Conservation (phyloP, 2,329 filamentous ascomycete species). For the Alternaria novae-zelandiae region DNA sequence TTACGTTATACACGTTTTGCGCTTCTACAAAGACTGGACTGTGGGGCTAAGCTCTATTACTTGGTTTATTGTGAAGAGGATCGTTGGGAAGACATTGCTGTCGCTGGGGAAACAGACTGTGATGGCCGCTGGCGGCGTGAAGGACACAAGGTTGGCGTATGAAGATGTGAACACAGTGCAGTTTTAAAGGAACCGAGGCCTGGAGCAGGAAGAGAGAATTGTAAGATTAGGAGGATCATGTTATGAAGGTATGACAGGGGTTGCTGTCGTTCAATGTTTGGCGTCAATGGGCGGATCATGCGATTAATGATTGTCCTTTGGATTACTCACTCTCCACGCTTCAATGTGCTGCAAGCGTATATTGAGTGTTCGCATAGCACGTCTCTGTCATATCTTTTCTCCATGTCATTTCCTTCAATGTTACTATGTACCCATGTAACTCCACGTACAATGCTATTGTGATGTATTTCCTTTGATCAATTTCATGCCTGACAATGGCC, state of each 20-base stretch:
- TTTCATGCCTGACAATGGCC: neutral
- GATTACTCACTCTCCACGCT: too few relatives aligned
- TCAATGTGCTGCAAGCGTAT: neutral
- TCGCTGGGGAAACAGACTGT: neutral
- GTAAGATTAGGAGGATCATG: accelerated
- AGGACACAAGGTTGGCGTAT: neutral
- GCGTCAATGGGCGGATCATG: neutral
- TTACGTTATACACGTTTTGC: neutral
- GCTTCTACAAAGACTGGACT: conserved; percentile 1
- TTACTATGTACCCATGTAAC: neutral
- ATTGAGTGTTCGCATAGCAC: neutral
- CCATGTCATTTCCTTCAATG: neutral
- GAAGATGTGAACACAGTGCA: neutral
- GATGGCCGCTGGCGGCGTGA: neutral
- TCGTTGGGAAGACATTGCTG: too few relatives aligned
- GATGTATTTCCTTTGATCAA: neutral
- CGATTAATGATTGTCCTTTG: neutral
- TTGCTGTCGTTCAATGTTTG: neutral
- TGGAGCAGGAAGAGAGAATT: neutral
- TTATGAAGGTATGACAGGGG: neutral
- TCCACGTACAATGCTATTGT: neutral
- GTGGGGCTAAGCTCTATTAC: neutral
- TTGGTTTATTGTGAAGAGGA: neutral
- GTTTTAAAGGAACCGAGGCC: neutral
- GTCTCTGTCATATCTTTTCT: accelerated